A percentile compares a stretch with the other conserved stretches of the same genome.
Evolutionary conservation across 371 early-diverging fungal species (phyloP).

Genomic region (Apophysomyces ossiformis): DNA sequence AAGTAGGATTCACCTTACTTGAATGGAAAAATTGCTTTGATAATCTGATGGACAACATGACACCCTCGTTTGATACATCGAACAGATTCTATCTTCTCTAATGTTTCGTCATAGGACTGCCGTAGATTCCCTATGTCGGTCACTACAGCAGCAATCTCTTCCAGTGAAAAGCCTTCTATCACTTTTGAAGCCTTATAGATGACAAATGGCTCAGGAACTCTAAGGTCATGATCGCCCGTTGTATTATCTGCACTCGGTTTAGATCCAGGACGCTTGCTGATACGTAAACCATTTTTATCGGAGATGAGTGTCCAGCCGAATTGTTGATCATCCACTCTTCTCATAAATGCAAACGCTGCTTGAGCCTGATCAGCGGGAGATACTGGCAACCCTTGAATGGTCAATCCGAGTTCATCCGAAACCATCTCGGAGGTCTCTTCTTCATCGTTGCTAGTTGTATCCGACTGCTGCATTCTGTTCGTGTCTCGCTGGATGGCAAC

Average conservation of each 20-base stretch:
- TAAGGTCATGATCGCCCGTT: slow-evolving; percentile 22
- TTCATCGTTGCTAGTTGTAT: slow-evolving; percentile 8
- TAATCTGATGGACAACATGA: slow-evolving; percentile 42
- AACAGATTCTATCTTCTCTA: slow-evolving; percentile 46
- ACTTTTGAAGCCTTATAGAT: slow-evolving; percentile 60
- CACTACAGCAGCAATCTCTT: slow-evolving; percentile 59
- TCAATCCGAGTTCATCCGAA: slow-evolving; percentile 5
- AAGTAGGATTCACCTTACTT: slow-evolving; percentile 41
- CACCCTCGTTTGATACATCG: slow-evolving; percentile 46
- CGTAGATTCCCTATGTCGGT: slow-evolving; percentile 47
- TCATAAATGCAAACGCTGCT: slow-evolving; percentile 35
- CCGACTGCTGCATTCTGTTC: slow-evolving; percentile 2
- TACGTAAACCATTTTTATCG: slow-evolving; percentile 50
- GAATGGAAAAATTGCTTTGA: slow-evolving; percentile 60
- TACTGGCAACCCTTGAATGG: slow-evolving; percentile 18
- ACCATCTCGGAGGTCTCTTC: slow-evolving; percentile 6
- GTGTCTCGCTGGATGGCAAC: slow-evolving; percentile 14
- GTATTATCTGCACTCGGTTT: background rate
- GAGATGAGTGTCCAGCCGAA: slow-evolving; percentile 57
- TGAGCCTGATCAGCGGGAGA: slow-evolving; percentile 36
- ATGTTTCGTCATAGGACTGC: slow-evolving; percentile 46
- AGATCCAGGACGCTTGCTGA: slow-evolving; percentile 48
- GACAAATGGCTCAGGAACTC: slow-evolving; percentile 57
- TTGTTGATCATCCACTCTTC: slow-evolving; percentile 40
- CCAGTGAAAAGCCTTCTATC: slow-evolving; percentile 61